A percentile compares a stretch with the other conserved stretches of the same genome.
These are phyloP conservation scores for Melaleuca alternifolia DNA, from an alignment of 345 rosid genomes.

Conservation along the genomic window DNA sequence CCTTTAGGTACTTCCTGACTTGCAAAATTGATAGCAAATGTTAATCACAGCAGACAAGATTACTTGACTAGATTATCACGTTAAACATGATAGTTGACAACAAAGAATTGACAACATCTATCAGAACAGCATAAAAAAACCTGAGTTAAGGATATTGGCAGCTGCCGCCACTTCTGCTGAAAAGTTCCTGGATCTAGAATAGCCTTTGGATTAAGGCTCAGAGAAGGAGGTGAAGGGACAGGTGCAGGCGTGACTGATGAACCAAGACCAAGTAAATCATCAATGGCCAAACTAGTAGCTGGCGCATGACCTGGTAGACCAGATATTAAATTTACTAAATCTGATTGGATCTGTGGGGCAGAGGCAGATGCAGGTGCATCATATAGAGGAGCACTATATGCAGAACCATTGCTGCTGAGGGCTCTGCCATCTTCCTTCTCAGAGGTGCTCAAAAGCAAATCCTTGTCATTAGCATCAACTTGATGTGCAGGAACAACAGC, in stretches of 20 bases:
- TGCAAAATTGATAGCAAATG: neutral
- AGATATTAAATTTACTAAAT: constrained; percentile 35
- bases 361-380: constrained; percentile 36
- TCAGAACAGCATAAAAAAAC: constrained; percentile 15
- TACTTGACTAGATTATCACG: neutral
- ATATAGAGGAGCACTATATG: constrained; percentile 53
- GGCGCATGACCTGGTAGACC: constrained; percentile 18
- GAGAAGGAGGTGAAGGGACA: constrained; percentile 40
- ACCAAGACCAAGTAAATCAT: constrained; percentile 80
- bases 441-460: constrained; percentile 64
- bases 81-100: neutral
- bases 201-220: constrained; percentile 82
- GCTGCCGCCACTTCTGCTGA: constrained; percentile 92
- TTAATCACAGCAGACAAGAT: neutral
- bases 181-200: constrained; percentile 69
- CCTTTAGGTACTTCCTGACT: neutral
- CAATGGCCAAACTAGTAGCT: constrained; percentile 57
- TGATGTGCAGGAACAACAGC: constrained; percentile 49
- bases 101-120: neutral
- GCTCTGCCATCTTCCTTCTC: constrained; percentile 74
- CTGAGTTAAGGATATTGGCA: constrained; percentile 61
- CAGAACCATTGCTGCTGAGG: constrained; percentile 42
- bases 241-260: constrained; percentile 37
- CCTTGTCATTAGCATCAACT: constrained; percentile 85
- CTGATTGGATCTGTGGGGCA: constrained; percentile 37